Evolutionary conservation across 441 rosid species (phyloP), one percentile per base, ranked within the genome.

Genomic region (Gossypium lobatum): DNA sequence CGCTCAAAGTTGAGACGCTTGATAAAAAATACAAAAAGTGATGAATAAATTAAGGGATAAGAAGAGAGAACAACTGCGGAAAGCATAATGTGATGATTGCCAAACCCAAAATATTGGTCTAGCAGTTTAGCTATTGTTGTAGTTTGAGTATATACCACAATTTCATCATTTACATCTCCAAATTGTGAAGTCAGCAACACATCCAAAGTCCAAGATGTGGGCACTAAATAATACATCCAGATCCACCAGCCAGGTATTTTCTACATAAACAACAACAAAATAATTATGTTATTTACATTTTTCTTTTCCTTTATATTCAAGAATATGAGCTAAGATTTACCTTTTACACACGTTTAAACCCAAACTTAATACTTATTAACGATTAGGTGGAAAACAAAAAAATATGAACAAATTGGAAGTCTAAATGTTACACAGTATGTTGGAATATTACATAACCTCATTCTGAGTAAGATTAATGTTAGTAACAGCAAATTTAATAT

Each of bases 181-280:
- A 84, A 87, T 31, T 88, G 93, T 18, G 89, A 84, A 55, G 85
- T 76, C 31, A 88, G 82, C 74, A 84, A 59, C 53, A 83, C 64
- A n/a, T 85, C 79, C 28, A 88, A 69, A 1, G 80, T 78, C 92
- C 90, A 83, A 1, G 89, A 85, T 1, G 89, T 84, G 1, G 90
- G 92, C 16, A 70, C 74, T 21, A 83, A 2, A 72, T 84, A 84
- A 67, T 84, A 86, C 31, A 79, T 45, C 93, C 90, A 88, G 6
- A 85, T 78, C 90, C 93, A 86, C 89, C 89, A 86, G 45, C 78
- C 78, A 0, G 88, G 90, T 37, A 86, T 80, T 80, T 83, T 75
- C 90, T 88, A 86, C 80, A 76, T 2, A 66, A 54, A 46, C 66
- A 11, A 21, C n/a, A 45, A 21, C 13, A 45, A 3, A 63, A 34